phyloP scores from a whole-genome alignment of 306 rosid species.

The Prinsepia uniflora region DNA sequence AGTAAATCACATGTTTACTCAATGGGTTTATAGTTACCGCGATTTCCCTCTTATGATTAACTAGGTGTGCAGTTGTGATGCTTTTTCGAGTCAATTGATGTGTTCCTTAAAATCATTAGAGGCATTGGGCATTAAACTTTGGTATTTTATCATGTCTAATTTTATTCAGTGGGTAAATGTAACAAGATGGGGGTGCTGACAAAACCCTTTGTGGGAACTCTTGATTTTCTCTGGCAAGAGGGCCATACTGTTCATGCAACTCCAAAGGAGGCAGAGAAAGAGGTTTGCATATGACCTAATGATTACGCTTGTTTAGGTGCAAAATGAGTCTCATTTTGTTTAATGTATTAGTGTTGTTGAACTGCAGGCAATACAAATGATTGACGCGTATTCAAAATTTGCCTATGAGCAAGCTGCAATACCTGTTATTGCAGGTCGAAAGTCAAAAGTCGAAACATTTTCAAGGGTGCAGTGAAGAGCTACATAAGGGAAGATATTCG shows the following conservation, averaged over 20 bases:
- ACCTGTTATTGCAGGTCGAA: constrained; percentile 93
- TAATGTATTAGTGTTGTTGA: constrained; percentile 29
- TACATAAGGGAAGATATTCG: constrained; percentile 97
- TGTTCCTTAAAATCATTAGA: constrained; percentile 1
- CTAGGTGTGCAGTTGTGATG: constrained; percentile 64
- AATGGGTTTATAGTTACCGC: constrained; percentile 95
- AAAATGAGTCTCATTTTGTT: constrained; percentile 3
- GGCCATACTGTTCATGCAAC: constrained; percentile 97
- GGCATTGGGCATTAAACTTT: constrained; percentile 2
- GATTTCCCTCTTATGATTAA: constrained; percentile 92
- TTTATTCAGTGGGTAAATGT: constrained; percentile 85
- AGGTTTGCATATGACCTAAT: constrained; percentile 47
- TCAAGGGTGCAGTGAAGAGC: constrained; percentile 89
- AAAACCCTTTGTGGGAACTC: constrained; percentile 90
- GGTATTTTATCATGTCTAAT: constrained; percentile 20
- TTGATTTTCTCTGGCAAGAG: constrained; percentile 98
- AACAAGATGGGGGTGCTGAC: constrained; percentile 99
- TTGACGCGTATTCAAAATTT: constrained; percentile 84
- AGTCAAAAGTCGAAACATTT: constrained; percentile 92
- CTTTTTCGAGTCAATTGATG: constrained; percentile 9
- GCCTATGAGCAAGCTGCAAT: constrained; percentile 87
- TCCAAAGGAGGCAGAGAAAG: constrained; percentile 87
- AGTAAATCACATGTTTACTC: constrained; percentile 96
- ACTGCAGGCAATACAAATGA: constrained; percentile 94
- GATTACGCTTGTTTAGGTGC: constrained; percentile 4